Conservation (phyloP, 2,329 filamentous ascomycete species). For the Aspergillus amoenus region DNA sequence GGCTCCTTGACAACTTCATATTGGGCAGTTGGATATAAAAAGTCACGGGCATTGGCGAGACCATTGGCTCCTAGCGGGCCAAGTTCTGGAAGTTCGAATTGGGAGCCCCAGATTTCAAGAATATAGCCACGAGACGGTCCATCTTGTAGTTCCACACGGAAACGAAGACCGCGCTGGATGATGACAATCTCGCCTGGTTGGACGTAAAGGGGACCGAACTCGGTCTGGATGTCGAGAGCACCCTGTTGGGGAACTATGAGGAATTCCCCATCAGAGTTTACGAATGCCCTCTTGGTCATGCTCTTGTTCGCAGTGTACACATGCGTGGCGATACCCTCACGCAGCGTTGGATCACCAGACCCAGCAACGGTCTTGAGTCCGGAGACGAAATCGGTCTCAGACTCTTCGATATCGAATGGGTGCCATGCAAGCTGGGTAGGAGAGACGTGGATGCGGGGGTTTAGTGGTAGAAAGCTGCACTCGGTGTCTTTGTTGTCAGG, state of each 20-base stretch:
- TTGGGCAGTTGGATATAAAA: constrained; percentile 60
- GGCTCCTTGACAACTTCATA: constrained; percentile 57
- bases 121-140: constrained; percentile 66
- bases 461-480: constrained; percentile 38
- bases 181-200: constrained; percentile 68
- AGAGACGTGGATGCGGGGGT: constrained; percentile 55
- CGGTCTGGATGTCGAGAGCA: constrained; percentile 66
- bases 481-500: constrained; percentile 39
- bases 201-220: constrained; percentile 63
- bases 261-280: constrained; percentile 64
- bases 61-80: constrained; percentile 67
- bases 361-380: constrained; percentile 56
- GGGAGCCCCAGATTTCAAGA: constrained; percentile 64
- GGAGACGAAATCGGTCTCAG: constrained; percentile 56
- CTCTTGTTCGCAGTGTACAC: constrained; percentile 57
- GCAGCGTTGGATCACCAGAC: constrained; percentile 58
- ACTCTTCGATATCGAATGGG: constrained; percentile 52
- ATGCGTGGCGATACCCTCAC: constrained; percentile 56
- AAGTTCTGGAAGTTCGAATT: constrained; percentile 66
- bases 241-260: constrained; percentile 67
- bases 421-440: constrained; percentile 60
- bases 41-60: constrained; percentile 65
- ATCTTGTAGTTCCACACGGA: constrained; percentile 59
- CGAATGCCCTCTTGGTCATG: constrained; percentile 59
- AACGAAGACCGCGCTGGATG: constrained; percentile 65